Evolutionary conservation across 768 basidiomycete species (phyloP), one percentile per base, ranked within the genome.

Genomic region (Podaxis pistillaris): DNA sequence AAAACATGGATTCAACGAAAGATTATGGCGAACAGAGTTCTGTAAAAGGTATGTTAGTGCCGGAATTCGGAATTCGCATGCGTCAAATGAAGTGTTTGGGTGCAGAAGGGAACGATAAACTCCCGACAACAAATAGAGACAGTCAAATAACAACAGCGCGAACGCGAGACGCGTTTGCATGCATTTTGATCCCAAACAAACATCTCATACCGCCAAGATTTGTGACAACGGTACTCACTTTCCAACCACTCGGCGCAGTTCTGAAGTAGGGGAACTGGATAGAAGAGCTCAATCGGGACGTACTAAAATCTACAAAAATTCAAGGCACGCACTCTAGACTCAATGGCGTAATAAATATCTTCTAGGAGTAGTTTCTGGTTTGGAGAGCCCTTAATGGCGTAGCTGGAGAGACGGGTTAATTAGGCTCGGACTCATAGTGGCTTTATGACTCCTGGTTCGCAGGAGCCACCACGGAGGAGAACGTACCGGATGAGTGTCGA

Each of bases 341-440:
- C 92, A 65, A 94, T 93, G 15, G 92, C 92, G 75, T 93, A 94
- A 73, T 94, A 94, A 58, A 94, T 94, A 74, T 94, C 92, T 77
- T 94, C 92, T 56, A 94, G 77, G 59, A 94, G 77, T 60, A 94
- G 74, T 71, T 91, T 93, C 75, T 91, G 89, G 71, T 90, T 93
- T 44, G 92, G 92, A 6, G 93, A 91, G 63, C 92, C 93, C 76
- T 94, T 94, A 74, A 94, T 94, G 60, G 92, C 92, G 72, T 94
- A 94, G 66, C 92, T 94, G 68, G 54, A 66, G 51, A 66, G 62
- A 50, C 58, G 55, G 62, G 54, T 55, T 59, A 58, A 63, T 66
- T 50, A 37, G 37, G 47, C 50, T 61, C 59, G 66, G 64, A 53
- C 15, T 52, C 60, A 62, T 58, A 52, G 50, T 58, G 30, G 51